phyloP scores from a whole-genome alignment of 2,329 filamentous ascomycete genomes.

The Curvularia lunata region DNA sequence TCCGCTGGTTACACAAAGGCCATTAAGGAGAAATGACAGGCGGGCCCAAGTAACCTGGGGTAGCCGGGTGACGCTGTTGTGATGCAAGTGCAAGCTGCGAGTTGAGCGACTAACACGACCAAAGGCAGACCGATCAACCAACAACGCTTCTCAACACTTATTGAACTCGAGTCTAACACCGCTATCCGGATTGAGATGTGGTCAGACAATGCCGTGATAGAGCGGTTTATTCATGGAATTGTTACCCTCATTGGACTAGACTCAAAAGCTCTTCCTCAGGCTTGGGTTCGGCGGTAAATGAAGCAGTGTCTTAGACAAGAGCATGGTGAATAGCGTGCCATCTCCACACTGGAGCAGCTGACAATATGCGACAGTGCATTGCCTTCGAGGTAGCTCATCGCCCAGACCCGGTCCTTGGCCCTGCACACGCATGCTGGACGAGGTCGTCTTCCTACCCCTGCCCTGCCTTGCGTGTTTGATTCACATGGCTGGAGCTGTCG shows the following conservation, averaged over 20 bases:
- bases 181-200: background rate
- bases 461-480: background rate
- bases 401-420: background rate
- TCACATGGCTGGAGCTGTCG: background rate
- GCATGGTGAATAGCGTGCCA: background rate
- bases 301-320: background rate
- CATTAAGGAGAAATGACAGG: conserved; percentile 24
- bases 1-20: conserved; percentile 35
- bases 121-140: background rate
- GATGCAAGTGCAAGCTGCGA: conserved; percentile 1
- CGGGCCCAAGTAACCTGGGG: conserved; percentile 15
- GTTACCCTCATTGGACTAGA: conserved; percentile 1
- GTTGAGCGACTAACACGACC: conserved; percentile 3
- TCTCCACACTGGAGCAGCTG: background rate
- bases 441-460: background rate
- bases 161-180: conserved; percentile 10
- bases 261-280: background rate
- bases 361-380: background rate
- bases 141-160: background rate
- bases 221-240: background rate
- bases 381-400: background rate
- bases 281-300: conserved; percentile 1
- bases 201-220: background rate
- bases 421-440: background rate
- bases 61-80: conserved; percentile 1